Conservation (phyloP, 805 yeast species). For the Saccharomyces jurei region DNA sequence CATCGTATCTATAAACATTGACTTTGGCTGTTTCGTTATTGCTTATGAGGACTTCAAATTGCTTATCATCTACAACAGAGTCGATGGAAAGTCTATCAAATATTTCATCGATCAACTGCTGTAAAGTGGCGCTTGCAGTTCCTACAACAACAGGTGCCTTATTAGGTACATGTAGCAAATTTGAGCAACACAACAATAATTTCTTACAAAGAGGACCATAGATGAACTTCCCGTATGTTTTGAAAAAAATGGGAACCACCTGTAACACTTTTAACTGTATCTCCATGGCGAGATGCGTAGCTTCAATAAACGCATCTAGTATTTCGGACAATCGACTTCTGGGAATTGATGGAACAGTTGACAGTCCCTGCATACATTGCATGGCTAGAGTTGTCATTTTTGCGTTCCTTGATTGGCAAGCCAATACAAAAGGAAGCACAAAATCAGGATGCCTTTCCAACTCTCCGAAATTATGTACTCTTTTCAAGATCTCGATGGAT, state of each 20-base stretch:
- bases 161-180: constrained; percentile 54
- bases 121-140: constrained; percentile 89
- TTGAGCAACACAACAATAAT: constrained; percentile 59
- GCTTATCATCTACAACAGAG: constrained; percentile 25
- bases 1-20: constrained; percentile 54
- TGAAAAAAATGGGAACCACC: constrained; percentile 66
- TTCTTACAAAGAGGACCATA: constrained; percentile 49
- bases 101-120: constrained; percentile 70
- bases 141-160: constrained; percentile 72
- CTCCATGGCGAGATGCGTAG: constrained; percentile 68
- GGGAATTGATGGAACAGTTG: constrained; percentile 48
- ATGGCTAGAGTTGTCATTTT: constrained; percentile 66
- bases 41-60: constrained; percentile 37
- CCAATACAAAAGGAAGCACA: constrained; percentile 58
- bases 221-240: constrained; percentile 49
- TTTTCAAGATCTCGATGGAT: constrained; percentile 40
- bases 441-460: constrained; percentile 45
- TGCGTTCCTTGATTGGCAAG: constrained; percentile 68
- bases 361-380: constrained; percentile 59
- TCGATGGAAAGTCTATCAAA: constrained; percentile 51
- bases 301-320: constrained; percentile 61
- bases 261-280: constrained; percentile 83
- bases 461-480: constrained; percentile 24
- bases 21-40: constrained; percentile 38
- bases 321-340: constrained; percentile 44